phyloP scores from a whole-genome alignment of 805 yeast genomes.

The Ogataea saltuana region DNA sequence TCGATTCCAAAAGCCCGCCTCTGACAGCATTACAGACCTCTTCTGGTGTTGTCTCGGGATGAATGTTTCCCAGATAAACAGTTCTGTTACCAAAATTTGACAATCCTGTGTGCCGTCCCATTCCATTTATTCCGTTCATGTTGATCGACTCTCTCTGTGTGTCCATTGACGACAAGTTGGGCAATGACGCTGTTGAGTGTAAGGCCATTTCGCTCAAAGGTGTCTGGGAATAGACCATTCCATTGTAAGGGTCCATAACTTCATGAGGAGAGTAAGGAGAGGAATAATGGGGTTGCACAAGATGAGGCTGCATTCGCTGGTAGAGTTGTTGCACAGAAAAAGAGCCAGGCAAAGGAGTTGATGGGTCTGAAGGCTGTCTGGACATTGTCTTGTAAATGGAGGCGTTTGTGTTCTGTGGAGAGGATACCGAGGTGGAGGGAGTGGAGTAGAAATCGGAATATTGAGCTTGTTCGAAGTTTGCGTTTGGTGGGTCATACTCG shows the following conservation, averaged over 20 bases:
- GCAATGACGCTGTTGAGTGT: slow-evolving; percentile 9
- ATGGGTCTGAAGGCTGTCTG: slow-evolving; percentile 10
- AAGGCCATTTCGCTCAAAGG: slow-evolving; percentile 9
- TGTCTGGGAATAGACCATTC: slow-evolving; percentile 11
- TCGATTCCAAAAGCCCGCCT: slow-evolving; percentile 70
- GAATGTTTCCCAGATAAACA: slow-evolving; percentile 66
- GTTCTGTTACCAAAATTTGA: slow-evolving; percentile 56
- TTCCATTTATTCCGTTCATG: not conserved
- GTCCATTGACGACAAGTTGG: slow-evolving; percentile 3
- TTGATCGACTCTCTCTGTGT: not conserved
- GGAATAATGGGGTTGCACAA: slow-evolving; percentile 5
- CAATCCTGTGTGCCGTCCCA: not conserved
- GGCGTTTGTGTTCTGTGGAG: slow-evolving; percentile 22
- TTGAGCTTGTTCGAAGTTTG: not conserved
- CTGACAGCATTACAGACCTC: slow-evolving; percentile 75
- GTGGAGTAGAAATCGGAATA: slow-evolving; percentile 26
- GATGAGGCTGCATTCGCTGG: slow-evolving; percentile 10
- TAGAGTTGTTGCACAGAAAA: slow-evolving; percentile 1
- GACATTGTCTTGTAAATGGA: slow-evolving; percentile 10
- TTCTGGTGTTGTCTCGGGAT: slow-evolving; percentile 63
- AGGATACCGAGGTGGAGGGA: slow-evolving; percentile 30
- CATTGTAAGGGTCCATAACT: slow-evolving; percentile 15
- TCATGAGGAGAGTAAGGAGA: slow-evolving; percentile 5
- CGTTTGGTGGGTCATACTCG: slow-evolving; percentile 8
- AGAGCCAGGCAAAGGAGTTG: slow-evolving; percentile 2